Percentiles rank a stretch among this genome's conserved stretches.
Conservation (phyloP, 1,139 yeast species). For the Yamadazyma conglobata region DNA sequence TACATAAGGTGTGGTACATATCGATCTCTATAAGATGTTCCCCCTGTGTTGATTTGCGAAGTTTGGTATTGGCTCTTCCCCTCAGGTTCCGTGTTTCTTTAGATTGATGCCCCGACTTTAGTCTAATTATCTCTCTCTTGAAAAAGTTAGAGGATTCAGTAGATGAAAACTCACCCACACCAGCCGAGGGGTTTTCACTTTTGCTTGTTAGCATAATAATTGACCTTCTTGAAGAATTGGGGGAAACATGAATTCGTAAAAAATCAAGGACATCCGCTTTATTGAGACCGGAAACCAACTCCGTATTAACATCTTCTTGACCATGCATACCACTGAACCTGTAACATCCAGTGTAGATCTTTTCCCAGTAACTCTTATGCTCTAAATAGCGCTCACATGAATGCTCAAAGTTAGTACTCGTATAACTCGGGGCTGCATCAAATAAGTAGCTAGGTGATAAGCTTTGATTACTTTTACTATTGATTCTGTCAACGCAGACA, state of each 20-base stretch:
- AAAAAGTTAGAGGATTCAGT: too few species aligned
- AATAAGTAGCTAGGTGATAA: conserved; percentile 21
- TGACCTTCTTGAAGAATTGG: conserved; percentile 32
- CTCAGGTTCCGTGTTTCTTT: too few species aligned
- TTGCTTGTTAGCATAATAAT: conserved; percentile 7
- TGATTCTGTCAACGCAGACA: conserved; percentile 30
- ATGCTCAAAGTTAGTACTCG: conserved; percentile 24
- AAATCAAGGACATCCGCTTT: conserved; percentile 28
- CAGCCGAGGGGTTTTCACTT: too few species aligned
- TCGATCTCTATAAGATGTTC: too few species aligned
- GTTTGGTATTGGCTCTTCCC: too few species aligned
- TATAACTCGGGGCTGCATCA: conserved; percentile 20
- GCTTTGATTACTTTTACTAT: neutral
- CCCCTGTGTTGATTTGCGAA: too few species aligned
- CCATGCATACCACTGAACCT: conserved; percentile 30
- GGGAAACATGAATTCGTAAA: conserved; percentile 30
- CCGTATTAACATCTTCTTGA: conserved; percentile 32
- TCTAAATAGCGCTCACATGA: conserved; percentile 24
- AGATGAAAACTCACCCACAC: too few species aligned
- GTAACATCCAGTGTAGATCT: conserved; percentile 42
- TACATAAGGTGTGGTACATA: too few species aligned
- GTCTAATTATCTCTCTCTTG: too few species aligned
- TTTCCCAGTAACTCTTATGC: conserved; percentile 49
- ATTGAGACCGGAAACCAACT: conserved; percentile 21
- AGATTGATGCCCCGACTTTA: too few species aligned